A percentile compares a stretch with the other conserved stretches of the same genome.
phyloP scores from a whole-genome alignment of 805 yeast genomes.

The Nakazawaea ernobii region DNA sequence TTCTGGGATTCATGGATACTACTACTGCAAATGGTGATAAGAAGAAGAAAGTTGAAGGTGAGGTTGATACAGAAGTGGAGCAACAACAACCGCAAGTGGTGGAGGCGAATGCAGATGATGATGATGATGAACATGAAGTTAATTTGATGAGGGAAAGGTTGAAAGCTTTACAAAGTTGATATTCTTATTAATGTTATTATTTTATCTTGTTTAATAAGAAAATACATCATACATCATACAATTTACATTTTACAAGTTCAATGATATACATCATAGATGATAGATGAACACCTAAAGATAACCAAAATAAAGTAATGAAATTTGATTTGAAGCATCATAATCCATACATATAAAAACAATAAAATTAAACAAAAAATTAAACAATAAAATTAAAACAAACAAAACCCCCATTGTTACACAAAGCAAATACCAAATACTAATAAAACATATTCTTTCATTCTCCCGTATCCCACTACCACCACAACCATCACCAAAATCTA shows the following conservation, averaged over 20 bases:
- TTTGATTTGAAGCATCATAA: no score
- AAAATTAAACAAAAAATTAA: not conserved
- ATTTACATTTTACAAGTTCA: no score
- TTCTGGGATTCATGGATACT: slow-evolving; percentile 38
- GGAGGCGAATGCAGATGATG: slow-evolving; percentile 44
- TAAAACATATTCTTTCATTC: no score
- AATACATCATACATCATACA: not conserved
- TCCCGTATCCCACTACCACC: no score
- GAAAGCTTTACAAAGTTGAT: slow-evolving; percentile 66
- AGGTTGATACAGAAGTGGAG: slow-evolving; percentile 12
- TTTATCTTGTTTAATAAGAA: not conserved
- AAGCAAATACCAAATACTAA: no score
- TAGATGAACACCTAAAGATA: no score
- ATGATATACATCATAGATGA: no score
- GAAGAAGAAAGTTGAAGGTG: not conserved
- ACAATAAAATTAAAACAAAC: not conserved
- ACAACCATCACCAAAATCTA: no score
- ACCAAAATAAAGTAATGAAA: not conserved
- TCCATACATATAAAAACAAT: no score
- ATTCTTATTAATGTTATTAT: not conserved
- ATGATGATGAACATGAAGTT: slow-evolving; percentile 74
- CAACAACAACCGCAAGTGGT: slow-evolving; percentile 17
- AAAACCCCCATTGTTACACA: not conserved
- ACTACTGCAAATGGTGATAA: slow-evolving; percentile 31
- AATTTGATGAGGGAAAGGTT: slow-evolving; percentile 86